Conservation (phyloP, 2,329 filamentous ascomycete genomes). For the Penicillium sp. region DNA sequence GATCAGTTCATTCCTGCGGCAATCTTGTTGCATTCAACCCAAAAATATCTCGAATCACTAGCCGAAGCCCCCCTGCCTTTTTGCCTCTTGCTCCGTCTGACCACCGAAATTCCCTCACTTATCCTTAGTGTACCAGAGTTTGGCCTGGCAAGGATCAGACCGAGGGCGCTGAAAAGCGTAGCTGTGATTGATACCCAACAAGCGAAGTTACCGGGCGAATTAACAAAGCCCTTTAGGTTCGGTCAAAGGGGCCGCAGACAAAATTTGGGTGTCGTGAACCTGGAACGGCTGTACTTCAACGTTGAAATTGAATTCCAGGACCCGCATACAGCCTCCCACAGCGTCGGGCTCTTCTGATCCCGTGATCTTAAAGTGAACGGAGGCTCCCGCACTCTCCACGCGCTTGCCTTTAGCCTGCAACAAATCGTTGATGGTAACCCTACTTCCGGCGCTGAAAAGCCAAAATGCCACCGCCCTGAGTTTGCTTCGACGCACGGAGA, state of each 20-base stretch:
- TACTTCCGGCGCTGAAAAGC: slow-evolving; percentile 28
- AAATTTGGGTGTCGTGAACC: slow-evolving; percentile 10
- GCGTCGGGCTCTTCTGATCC: slow-evolving; percentile 39
- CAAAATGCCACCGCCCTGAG: slow-evolving; percentile 23
- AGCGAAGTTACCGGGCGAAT: slow-evolving; percentile 15
- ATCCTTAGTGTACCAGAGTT: slow-evolving; percentile 27
- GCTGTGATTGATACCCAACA: slow-evolving; percentile 26
- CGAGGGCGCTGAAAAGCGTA: slow-evolving; percentile 14
- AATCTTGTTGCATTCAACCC: slow-evolving; percentile 19
- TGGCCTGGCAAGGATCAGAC: slow-evolving; percentile 30
- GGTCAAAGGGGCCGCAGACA: slow-evolving; percentile 1
- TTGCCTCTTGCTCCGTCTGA: slow-evolving; percentile 28
- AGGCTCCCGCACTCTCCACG: slow-evolving; percentile 34
- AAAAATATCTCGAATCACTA: slow-evolving; percentile 27
- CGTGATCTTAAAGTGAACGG: slow-evolving; percentile 41
- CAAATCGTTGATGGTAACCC: slow-evolving; percentile 34
- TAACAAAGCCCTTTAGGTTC: slow-evolving; percentile 1
- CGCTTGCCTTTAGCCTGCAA: slow-evolving; percentile 32
- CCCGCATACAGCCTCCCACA: slow-evolving; percentile 40
- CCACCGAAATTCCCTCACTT: slow-evolving; percentile 21
- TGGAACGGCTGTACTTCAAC: slow-evolving; percentile 26
- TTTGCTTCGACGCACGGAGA: slow-evolving; percentile 19
- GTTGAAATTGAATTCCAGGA: slow-evolving; percentile 44
- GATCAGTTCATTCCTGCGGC: slow-evolving; percentile 20
- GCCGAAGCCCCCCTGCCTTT: slow-evolving; percentile 29